These are phyloP conservation scores for Guadua angustifolia DNA, from an alignment of 176 grass and related monocot species.

Conservation along the genomic window DNA sequence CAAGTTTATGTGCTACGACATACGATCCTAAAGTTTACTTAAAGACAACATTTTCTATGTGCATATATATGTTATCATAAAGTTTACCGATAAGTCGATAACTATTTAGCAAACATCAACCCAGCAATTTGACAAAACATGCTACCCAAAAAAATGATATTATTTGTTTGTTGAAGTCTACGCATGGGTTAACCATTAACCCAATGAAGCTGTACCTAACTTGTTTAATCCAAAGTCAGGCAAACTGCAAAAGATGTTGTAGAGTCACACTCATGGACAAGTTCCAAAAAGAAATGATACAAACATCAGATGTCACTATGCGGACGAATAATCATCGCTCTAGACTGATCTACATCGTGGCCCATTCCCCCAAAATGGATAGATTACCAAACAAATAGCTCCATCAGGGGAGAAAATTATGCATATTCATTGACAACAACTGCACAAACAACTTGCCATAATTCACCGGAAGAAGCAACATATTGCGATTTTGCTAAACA, in stretches of 20 bases:
- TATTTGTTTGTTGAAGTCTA: conserved; percentile 8
- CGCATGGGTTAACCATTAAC: background rate
- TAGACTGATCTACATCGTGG: background rate
- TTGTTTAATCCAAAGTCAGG: background rate
- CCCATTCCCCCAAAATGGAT: background rate
- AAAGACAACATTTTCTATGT: background rate
- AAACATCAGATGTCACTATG: background rate
- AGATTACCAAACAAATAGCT: background rate
- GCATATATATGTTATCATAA: background rate
- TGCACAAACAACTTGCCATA: background rate
- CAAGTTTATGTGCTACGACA: background rate
- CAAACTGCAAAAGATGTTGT: background rate
- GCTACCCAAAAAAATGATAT: background rate
- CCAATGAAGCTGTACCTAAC: background rate
- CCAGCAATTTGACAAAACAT: background rate
- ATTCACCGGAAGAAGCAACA: background rate
- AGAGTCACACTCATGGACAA: background rate
- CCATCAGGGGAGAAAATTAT: background rate
- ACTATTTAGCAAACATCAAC: background rate
- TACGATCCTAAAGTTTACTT: background rate
- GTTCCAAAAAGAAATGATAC: background rate
- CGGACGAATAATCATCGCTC: background rate
- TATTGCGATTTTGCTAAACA: background rate
- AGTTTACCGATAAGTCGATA: background rate
- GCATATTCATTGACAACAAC: background rate